A percentile compares a stretch with the other conserved stretches of the same genome.
Conservation (phyloP, 148 eudicot genomes). For the Nyssa sinensis region DNA sequence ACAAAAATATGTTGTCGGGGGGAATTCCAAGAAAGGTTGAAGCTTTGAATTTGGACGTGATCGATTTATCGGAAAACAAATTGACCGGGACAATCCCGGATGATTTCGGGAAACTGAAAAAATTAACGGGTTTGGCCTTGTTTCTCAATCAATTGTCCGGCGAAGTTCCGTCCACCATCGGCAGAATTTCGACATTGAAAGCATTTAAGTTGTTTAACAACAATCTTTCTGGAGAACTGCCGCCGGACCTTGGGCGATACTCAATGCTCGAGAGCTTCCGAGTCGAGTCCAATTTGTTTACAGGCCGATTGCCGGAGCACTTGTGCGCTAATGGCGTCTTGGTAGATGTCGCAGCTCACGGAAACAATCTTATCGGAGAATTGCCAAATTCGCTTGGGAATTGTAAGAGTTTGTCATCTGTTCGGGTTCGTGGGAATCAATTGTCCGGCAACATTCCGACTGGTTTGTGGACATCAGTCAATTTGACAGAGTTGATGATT, state of each 20-base stretch:
- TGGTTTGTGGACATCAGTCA: not conserved
- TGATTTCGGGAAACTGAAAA: not conserved
- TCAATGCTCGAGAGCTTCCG: not conserved
- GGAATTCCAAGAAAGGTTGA: not conserved
- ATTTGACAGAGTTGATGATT: not conserved
- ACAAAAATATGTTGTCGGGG: too few species aligned
- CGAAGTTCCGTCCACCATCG: not conserved
- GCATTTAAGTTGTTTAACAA: not conserved
- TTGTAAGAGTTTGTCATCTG: not conserved
- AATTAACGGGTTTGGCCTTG: not conserved
- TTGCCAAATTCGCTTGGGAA: constrained; percentile 1
- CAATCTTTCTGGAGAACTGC: not conserved
- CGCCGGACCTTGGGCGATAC: not conserved
- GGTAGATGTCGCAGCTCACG: not conserved
- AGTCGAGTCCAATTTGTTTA: not conserved
- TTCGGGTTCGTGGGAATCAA: not conserved
- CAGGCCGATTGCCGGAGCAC: not conserved
- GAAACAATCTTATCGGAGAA: not conserved
- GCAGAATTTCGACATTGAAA: not conserved
- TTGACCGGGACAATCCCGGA: not conserved
- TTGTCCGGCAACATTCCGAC: not conserved
- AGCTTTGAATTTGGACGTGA: constrained; percentile 1
- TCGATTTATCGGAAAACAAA: not conserved
- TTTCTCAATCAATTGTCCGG: not conserved
- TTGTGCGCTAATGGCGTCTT: not conserved